Evolutionary conservation across 2,329 filamentous ascomycete genomes (phyloP).

Genomic region (Paraphaeosphaeria minitans): DNA sequence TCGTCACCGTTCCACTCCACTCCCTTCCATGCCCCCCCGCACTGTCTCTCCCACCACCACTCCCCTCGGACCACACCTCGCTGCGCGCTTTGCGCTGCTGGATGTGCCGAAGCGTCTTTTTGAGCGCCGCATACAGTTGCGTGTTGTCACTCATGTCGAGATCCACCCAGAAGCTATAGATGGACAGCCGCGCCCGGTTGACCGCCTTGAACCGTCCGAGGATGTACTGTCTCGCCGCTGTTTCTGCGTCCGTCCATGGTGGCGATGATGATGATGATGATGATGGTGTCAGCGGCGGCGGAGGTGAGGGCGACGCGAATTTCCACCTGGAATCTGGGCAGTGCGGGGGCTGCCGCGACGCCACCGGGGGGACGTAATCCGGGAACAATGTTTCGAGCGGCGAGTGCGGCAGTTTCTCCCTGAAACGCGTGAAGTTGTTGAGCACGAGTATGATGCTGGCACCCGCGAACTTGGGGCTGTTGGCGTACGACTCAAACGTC

Average conservation of each 20-base stretch:
- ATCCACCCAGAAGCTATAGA: conserved; percentile 47
- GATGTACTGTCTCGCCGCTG: conserved; percentile 39
- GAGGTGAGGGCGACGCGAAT: neutral
- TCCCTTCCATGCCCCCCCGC: neutral
- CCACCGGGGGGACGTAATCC: conserved; percentile 26
- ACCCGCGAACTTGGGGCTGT: conserved; percentile 32
- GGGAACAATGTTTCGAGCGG: conserved; percentile 38
- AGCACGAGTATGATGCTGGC: conserved; percentile 40
- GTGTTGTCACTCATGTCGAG: conserved; percentile 43
- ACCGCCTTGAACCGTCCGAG: conserved; percentile 38
- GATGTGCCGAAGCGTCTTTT: conserved; percentile 41
- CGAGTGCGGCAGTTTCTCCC: conserved; percentile 37
- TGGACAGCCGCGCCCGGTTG: conserved; percentile 34
- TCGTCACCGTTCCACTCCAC: neutral
- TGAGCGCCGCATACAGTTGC: conserved; percentile 42
- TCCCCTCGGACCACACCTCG: conserved; percentile 30
- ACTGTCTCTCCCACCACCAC: neutral
- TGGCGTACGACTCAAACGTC: conserved; percentile 38
- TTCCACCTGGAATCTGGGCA: neutral
- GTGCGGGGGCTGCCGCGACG: neutral
- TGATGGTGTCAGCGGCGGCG: neutral
- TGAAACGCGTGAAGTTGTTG: conserved; percentile 44
- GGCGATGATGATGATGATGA: too few species aligned
- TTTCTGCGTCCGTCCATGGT: conserved; percentile 31
- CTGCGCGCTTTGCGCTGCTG: conserved; percentile 37